These are phyloP conservation scores for Mycena floridula DNA, from an alignment of 768 basidiomycete species.

Conservation along the genomic window DNA sequence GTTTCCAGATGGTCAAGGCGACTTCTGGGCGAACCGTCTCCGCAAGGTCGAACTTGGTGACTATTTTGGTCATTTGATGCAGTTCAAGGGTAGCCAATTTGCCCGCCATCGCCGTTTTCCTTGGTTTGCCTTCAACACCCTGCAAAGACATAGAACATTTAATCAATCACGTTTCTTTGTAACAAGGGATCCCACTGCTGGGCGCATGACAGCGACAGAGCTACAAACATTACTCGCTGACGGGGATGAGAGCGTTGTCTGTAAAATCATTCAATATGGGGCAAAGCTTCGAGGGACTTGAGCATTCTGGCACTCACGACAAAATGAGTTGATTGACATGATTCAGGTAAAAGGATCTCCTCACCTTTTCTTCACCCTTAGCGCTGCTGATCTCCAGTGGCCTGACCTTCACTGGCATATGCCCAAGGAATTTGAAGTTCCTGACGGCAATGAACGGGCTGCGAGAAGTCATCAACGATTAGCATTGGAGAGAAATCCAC, in stretches of 20 bases:
- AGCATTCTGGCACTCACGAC: not conserved
- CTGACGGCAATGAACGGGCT: not conserved
- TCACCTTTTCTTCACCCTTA: not conserved
- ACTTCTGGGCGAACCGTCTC: not conserved
- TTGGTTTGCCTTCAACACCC: slow-evolving; percentile 3
- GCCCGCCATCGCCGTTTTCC: slow-evolving; percentile 2
- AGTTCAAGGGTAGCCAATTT: slow-evolving; percentile 3
- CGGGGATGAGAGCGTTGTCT: not conserved
- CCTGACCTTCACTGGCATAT: not conserved
- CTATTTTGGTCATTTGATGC: slow-evolving; percentile 2
- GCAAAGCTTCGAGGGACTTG: not conserved
- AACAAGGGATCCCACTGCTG: not conserved
- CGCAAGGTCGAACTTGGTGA: not conserved
- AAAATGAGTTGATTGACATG: not conserved
- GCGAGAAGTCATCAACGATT: not conserved
- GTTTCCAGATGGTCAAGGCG: slow-evolving; percentile 3
- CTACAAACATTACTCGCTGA: not conserved
- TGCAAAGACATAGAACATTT: slow-evolving; percentile 2
- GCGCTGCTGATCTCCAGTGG: not conserved
- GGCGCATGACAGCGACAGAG: not conserved
- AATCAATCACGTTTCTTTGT: not conserved
- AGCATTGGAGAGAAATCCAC: slow-evolving; percentile 1
- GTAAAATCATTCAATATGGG: slow-evolving; percentile 3
- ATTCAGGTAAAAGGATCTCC: not conserved
- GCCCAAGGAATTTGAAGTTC: not conserved